These are phyloP conservation scores for Diutina mesorugosa DNA, from an alignment of 1,139 yeast species.

Conservation along the genomic window DNA sequence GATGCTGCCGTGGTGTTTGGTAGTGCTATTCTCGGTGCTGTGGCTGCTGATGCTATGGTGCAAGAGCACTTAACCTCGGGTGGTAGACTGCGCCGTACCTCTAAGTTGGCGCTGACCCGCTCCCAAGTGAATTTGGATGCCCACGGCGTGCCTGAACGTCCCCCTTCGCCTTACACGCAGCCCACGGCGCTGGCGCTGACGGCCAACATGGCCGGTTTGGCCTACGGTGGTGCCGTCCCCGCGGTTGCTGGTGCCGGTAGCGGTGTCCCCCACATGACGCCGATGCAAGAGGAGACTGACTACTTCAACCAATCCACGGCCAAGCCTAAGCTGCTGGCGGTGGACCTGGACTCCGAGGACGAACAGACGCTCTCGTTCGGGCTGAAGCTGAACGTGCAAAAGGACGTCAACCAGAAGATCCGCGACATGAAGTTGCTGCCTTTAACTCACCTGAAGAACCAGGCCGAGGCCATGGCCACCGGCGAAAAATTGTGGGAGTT, in stretches of 20 bases:
- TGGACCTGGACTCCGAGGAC: slow-evolving; percentile 8
- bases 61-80: slow-evolving; percentile 19
- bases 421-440: slow-evolving; percentile 26
- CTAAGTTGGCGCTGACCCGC: slow-evolving; percentile 13
- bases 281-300: slow-evolving; percentile 32
- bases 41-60: slow-evolving; percentile 60
- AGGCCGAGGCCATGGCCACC: slow-evolving; percentile 12
- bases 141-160: slow-evolving; percentile 9
- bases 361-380: slow-evolving; percentile 43
- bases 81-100: slow-evolving; percentile 28
- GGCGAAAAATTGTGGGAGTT: slow-evolving; percentile 70
- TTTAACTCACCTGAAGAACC: slow-evolving; percentile 11
- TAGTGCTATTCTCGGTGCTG: slow-evolving; percentile 87
- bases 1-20: slow-evolving; percentile 97
- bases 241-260: slow-evolving; percentile 13
- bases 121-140: slow-evolving; percentile 18
- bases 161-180: slow-evolving; percentile 63
- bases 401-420: slow-evolving; percentile 31
- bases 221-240: slow-evolving; percentile 18
- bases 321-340: neutral
- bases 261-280: slow-evolving; percentile 23
- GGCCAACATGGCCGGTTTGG: slow-evolving; percentile 43
- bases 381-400: slow-evolving; percentile 37
- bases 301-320: slow-evolving; percentile 27
- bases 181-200: slow-evolving; percentile 53